Base-by-base conservation (phyloP, 768 basidiomycete species). In the Russula brevipes region DNA sequence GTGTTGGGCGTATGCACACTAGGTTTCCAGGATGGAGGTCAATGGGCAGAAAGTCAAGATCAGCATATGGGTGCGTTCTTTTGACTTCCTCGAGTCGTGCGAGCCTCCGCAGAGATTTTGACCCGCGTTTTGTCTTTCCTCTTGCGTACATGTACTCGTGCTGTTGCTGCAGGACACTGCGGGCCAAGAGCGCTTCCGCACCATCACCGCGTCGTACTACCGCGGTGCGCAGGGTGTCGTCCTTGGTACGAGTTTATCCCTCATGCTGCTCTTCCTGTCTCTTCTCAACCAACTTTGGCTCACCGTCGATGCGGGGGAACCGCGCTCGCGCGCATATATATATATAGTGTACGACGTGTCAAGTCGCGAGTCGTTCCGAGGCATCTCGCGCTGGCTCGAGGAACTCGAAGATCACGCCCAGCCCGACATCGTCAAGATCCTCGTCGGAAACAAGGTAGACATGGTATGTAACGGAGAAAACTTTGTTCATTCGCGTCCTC, bases 131-230 rank as follows among this genome's bases (percentile, higher is more conserved):
- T 51, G 17, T 47, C 24, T 24, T 10, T 9, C 17, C 7, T 31
- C 7, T 50, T 24, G 24, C 24, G 24, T 24, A 24, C 1, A 24
- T 24, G 24, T 24, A 24, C 24, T 24, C 24, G 24, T 24, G 24
- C 24, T 24, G 24, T 24, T 39, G 16, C 10, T 39, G n/a, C 69
- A 94, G 93, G 93, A 96, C 69, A 96, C 94, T 0, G 93, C 94
- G 54, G 96, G 97, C 0, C 96, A 98, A 74, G 97, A 99, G 75
- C 86, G 96, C 6, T 99, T 98, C 72, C 82, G 94, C 52, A 97
- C 95, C 3, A 88, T 99, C 68, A 98, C 97, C 5, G 89, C 89
- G 2, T 92, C 89, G 9, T 99, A 98, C 70, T 99, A 98, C 71
- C 83, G 96, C 35, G 90, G 90, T 1, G 89, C 89, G 49, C 89